Evolutionary conservation across 495 filamentous ascomycete genomes (phyloP).

Genomic region (Jackrogersella minutella): DNA sequence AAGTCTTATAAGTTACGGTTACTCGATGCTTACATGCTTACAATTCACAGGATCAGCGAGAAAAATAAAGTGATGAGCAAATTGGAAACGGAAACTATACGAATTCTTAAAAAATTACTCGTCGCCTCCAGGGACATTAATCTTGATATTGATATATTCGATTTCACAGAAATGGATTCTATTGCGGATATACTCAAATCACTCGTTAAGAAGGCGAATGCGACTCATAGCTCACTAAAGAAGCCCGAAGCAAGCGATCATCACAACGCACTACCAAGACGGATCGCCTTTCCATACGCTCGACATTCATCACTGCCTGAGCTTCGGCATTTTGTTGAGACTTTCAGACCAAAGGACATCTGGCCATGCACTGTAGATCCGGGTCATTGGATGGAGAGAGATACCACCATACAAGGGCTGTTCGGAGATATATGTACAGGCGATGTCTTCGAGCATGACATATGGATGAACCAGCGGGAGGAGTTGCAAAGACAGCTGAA

Average conservation of each 20-base stretch:
- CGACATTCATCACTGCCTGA: slow-evolving; percentile 89
- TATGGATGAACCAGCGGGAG: slow-evolving; percentile 57
- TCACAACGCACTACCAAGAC: slow-evolving; percentile 45
- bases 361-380: slow-evolving; percentile 84
- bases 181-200: slow-evolving; percentile 40
- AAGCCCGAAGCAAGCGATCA: not conserved
- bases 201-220: slow-evolving; percentile 41
- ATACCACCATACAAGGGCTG: slow-evolving; percentile 67
- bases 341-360: slow-evolving; percentile 77
- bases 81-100: slow-evolving; percentile 37
- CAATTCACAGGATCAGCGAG: slow-evolving; percentile 24
- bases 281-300: slow-evolving; percentile 80
- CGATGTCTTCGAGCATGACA: slow-evolving; percentile 70
- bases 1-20: slow-evolving; percentile 19
- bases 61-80: slow-evolving; percentile 34
- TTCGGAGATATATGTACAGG: slow-evolving; percentile 77
- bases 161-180: slow-evolving; percentile 36
- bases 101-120: slow-evolving; percentile 39
- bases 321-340: slow-evolving; percentile 71
- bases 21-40: not conserved
- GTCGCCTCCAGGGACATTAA: slow-evolving; percentile 43
- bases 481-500: not conserved
- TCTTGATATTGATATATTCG: slow-evolving; percentile 44
- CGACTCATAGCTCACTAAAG: slow-evolving; percentile 25
- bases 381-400: slow-evolving; percentile 63